These are phyloP conservation scores for Fusarium incarnatum DNA, from an alignment of 2,329 filamentous ascomycete genomes.

Conservation along the genomic window DNA sequence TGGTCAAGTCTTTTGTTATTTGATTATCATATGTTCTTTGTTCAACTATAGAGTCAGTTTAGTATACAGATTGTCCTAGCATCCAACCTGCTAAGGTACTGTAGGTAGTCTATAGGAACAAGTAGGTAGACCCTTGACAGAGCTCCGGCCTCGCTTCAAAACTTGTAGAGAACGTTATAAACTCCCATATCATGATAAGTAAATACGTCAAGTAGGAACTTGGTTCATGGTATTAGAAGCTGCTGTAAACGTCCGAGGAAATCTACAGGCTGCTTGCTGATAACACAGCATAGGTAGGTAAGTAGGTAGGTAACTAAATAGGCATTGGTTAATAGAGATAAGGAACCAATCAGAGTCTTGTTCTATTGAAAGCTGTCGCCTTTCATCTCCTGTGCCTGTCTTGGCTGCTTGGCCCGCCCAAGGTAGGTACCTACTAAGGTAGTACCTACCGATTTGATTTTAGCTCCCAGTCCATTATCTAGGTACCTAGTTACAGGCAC, in stretches of 20 bases:
- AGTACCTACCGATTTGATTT: not conserved
- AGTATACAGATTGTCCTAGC: not conserved
- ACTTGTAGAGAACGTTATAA: not conserved
- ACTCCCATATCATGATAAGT: not conserved
- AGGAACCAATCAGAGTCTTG: constrained; percentile 37
- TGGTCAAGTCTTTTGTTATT: not conserved
- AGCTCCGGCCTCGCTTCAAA: not conserved
- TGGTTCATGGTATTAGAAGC: not conserved
- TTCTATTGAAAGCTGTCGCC: constrained; percentile 41
- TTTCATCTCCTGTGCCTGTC: constrained; percentile 14
- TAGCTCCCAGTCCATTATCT: constrained; percentile 7
- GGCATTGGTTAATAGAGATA: not conserved
- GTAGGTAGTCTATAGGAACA: not conserved
- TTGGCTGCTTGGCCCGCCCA: not conserved
- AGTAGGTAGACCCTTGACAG: not conserved
- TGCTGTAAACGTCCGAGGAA: not conserved
- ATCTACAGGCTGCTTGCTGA: not conserved
- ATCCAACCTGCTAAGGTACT: not conserved
- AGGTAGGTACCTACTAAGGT: not conserved
- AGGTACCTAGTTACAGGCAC: not conserved
- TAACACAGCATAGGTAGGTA: not conserved
- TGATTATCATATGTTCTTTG: not conserved
- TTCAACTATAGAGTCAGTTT: not conserved
- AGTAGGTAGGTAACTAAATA: not conserved
- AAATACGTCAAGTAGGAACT: not conserved